Base-by-base conservation (phyloP, 179 eudicot species). In the Patellifolia procumbens region DNA sequence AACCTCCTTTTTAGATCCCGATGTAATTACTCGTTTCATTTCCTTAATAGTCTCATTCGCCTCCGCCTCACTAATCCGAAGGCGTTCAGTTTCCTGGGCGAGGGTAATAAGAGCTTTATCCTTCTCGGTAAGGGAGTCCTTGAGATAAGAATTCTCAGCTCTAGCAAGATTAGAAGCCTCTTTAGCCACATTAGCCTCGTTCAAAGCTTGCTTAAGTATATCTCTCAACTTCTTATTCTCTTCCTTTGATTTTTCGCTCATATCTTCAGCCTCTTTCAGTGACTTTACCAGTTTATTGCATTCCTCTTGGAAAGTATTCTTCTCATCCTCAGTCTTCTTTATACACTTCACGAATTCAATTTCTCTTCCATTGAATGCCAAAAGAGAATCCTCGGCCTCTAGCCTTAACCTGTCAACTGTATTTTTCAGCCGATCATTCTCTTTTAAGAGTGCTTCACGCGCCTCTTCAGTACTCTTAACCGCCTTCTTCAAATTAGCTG, bases 301-400 rank as follows among this genome's bases (percentile, higher is more conserved):
- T 35, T 92, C 93, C 51, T 81, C 84, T 79, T 73, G 85, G 28
- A 52, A 52, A n/a, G 32, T 24, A 59, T 66, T 72, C 56, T 72
- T 87, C 71, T 88, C 97, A 9, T 89, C 93, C 68, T 94, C 98
- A 2, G 85, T 88, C 64, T 73, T 83, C 78, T 85, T 92, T 74
- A 94, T 91, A 71, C 90, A 93, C 22, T 83, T 82, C 4, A 94
- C 91, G 52, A 92, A 92, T 10, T 92, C 88, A 55, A 76, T 84
- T 68, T 92, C 97, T 80, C 89, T 94, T n/a, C 81, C 92, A 35
- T 85, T 89, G 90, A 92, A 95, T 2, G 97, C 95, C 80, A 90
- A 52, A 48, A 82, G 79, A 34, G 95, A 78, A 39, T 93, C 98
- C 78, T 94, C 97, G 0, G 92, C 89, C 80, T 92, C 97, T 16